phyloP scores from a whole-genome alignment of 75 land plant species.

The Cryptomeria japonica region DNA sequence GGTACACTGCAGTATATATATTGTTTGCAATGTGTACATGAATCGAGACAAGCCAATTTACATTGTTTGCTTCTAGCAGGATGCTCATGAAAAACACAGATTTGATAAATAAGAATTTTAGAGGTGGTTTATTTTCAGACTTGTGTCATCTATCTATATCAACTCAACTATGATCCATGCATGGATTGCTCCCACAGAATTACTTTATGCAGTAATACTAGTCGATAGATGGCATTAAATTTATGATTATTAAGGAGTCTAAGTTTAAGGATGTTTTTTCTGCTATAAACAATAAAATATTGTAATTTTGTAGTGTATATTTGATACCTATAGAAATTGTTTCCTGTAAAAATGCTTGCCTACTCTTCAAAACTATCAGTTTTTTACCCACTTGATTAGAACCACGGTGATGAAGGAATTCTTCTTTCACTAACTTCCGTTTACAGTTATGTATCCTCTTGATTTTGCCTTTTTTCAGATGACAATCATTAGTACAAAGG shows the following conservation, averaged over 20 bases:
- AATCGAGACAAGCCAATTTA: not conserved
- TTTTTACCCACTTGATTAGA: not conserved
- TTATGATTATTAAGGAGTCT: not conserved
- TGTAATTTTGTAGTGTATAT: not conserved
- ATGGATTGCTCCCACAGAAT: not conserved
- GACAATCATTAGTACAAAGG: not conserved
- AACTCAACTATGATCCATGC: not conserved
- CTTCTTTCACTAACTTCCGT: not conserved
- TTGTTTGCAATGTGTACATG: not conserved
- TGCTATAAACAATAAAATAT: not conserved
- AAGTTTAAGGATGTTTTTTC: not conserved
- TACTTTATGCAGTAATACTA: not conserved
- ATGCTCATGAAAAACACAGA: not conserved
- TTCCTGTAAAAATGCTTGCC: not conserved
- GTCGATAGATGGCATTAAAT: not conserved
- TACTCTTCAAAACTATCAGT: not conserved
- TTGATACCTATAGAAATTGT: not conserved
- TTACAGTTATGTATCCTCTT: not conserved
- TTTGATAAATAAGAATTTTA: not conserved
- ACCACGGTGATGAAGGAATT: not conserved
- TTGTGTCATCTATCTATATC: not conserved
- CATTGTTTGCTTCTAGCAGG: not conserved
- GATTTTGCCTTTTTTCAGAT: not conserved
- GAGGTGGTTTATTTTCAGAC: not conserved
- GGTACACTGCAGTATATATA: not conserved